phyloP scores from a whole-genome alignment of 2,329 filamentous ascomycete species.

The Pyricularia pennisetigena region DNA sequence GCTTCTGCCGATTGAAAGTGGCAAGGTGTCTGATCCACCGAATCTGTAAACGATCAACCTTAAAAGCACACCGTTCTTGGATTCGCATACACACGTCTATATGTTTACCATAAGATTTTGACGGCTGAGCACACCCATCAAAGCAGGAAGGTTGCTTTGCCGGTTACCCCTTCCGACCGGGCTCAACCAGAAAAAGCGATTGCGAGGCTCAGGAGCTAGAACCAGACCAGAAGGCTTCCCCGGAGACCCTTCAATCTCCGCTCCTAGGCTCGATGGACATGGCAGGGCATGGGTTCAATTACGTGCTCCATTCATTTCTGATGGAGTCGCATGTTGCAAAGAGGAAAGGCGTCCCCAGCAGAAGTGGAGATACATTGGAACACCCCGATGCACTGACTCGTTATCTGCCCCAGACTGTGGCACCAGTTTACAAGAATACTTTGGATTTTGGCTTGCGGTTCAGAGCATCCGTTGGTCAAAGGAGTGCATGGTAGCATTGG shows the following conservation, averaged over 20 bases:
- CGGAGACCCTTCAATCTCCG: neutral
- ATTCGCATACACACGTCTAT: neutral
- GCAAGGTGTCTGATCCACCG: neutral
- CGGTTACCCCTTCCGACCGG: neutral
- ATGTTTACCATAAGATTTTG: neutral
- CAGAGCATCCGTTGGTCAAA: neutral
- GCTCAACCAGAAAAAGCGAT: neutral
- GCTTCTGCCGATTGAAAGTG: neutral
- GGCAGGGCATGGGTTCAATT: neutral
- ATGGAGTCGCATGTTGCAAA: neutral
- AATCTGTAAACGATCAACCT: neutral
- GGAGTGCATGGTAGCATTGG: neutral
- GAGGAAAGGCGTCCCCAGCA: neutral
- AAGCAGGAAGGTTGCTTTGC: neutral
- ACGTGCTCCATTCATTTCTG: neutral
- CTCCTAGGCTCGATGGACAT: neutral
- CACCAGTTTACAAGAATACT: too few relatives aligned
- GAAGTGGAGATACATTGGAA: neutral
- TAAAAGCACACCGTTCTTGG: neutral
- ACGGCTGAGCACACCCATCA: neutral
- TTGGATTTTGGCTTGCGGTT: neutral
- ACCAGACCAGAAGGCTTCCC: neutral
- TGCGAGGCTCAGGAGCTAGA: neutral
- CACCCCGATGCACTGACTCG: neutral
- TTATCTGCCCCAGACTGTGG: neutral